Percentiles rank a stretch among this genome's conserved stretches.
These are phyloP conservation scores for Irpex rosettiformis DNA, from an alignment of 1,284 basidiomycete species.

Conservation along the genomic window DNA sequence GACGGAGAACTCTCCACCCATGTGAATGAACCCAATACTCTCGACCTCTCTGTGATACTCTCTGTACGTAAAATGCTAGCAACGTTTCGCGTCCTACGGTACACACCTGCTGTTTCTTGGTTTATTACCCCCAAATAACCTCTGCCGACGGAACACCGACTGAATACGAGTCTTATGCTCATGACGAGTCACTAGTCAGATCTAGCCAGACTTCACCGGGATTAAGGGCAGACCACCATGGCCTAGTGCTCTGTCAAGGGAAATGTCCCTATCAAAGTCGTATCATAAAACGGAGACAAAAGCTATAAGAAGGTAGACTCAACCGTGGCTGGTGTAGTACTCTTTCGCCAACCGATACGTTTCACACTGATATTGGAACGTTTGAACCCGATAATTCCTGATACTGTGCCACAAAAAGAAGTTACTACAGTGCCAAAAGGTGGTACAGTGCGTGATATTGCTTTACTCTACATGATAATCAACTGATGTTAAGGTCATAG, in stretches of 20 bases:
- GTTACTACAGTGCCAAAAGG: not conserved
- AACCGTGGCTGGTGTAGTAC: too few species aligned
- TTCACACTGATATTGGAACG: not conserved
- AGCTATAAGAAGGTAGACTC: not conserved
- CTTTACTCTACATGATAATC: slow-evolving; percentile 4
- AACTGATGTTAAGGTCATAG: slow-evolving; percentile 1
- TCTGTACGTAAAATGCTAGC: not conserved
- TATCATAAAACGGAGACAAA: too few species aligned
- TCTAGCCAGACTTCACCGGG: too few species aligned
- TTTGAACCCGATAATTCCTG: not conserved
- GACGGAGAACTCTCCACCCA: not conserved
- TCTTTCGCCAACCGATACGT: too few species aligned
- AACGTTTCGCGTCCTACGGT: not conserved
- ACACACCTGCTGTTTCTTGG: not conserved
- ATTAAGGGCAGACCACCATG: too few species aligned
- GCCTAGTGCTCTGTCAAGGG: too few species aligned
- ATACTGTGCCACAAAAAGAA: not conserved
- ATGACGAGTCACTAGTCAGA: not conserved
- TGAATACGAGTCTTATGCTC: not conserved
- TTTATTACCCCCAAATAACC: not conserved
- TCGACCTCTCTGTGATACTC: not conserved
- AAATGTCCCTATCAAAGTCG: too few species aligned
- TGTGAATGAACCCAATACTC: not conserved
- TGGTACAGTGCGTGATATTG: slow-evolving; percentile 2
- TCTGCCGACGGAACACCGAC: slow-evolving; percentile 6